Conservation (phyloP, 2,329 filamentous ascomycete genomes). For the Epichloe uncinata region DNA sequence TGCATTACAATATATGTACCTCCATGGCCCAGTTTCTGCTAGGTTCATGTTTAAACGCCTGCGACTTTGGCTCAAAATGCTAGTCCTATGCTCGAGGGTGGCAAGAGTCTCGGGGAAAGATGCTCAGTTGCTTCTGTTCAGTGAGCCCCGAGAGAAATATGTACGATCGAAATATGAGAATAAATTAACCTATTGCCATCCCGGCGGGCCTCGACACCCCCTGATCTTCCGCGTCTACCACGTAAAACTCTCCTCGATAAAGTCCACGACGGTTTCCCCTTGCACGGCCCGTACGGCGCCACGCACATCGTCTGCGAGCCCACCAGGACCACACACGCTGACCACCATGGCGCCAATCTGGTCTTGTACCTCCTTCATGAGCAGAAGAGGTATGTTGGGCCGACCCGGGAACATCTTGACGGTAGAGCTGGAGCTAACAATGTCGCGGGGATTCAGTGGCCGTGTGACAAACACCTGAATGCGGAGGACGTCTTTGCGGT, state of each 20-base stretch:
- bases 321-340: constrained; percentile 64
- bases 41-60: neutral
- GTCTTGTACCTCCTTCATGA: constrained; percentile 67
- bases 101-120: too few relatives aligned
- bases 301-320: constrained; percentile 62
- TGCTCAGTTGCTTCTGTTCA: neutral
- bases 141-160: neutral
- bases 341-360: constrained; percentile 85
- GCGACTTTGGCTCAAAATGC: neutral
- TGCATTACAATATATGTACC: too few relatives aligned
- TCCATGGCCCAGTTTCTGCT: neutral
- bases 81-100: constrained; percentile 1
- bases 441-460: constrained; percentile 71
- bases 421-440: constrained; percentile 60
- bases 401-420: constrained; percentile 89
- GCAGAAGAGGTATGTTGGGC: constrained; percentile 67
- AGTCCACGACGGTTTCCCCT: constrained; percentile 53
- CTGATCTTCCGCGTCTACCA: constrained; percentile 28
- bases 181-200: neutral
- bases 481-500: constrained; percentile 67
- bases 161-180: neutral
- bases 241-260: constrained; percentile 66
- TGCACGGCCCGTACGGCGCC: constrained; percentile 51
- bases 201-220: too few relatives aligned
- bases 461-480: constrained; percentile 86